Base-by-base conservation (phyloP, 2,329 filamentous ascomycete species). In the Xylaria sp. region DNA sequence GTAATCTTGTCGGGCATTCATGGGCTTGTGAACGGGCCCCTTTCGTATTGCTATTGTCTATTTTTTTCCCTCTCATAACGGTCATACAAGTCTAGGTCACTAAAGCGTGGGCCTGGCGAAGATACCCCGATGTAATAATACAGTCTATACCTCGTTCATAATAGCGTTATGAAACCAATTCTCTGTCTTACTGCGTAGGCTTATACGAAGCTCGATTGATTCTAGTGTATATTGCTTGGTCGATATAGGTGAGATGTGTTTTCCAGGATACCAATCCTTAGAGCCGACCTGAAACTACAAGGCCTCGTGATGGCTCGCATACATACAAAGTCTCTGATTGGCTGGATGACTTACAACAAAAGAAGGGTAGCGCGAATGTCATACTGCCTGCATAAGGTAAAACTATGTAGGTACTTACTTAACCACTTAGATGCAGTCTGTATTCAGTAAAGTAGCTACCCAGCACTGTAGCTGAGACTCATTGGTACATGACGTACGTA, bases 51-150 rank as follows among this genome's bases (percentile, higher is more conserved):
- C 31, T 61, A 59, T 67, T 64, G 60, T 61, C 44, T 69, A 61
- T 67, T 61, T 20, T 42, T 38, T 33, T 47, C 53, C 15, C 58
- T 33, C 49, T n/a, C 20, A 47, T 54, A 50, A 54, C 45, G 63
- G 63, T 38, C 63, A 56, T 59, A 55, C 20, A 50, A 55, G 54
- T 44, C 44, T 25, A 54, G 33, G 50, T 57, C 38, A 27, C 42
- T 58, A 33, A 42, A 58, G 33, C 36, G 17, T 62, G 57, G 31
- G 45, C 49, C 55, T 62, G 57, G 62, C 61, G 44, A 68, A 66
- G 61, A 69, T 69, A 69, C 67, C 65, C 67, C n/a, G 20, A 65
- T 69, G 64, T 67, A 65, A 65, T 64, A 67, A 44, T 57, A 69
- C 47, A 53, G 57, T 63, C n/a, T 9, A 57, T 60, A 62, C 54